Base-by-base conservation (phyloP, 2,329 filamentous ascomycete genomes). In the Exophiala sp. region DNA sequence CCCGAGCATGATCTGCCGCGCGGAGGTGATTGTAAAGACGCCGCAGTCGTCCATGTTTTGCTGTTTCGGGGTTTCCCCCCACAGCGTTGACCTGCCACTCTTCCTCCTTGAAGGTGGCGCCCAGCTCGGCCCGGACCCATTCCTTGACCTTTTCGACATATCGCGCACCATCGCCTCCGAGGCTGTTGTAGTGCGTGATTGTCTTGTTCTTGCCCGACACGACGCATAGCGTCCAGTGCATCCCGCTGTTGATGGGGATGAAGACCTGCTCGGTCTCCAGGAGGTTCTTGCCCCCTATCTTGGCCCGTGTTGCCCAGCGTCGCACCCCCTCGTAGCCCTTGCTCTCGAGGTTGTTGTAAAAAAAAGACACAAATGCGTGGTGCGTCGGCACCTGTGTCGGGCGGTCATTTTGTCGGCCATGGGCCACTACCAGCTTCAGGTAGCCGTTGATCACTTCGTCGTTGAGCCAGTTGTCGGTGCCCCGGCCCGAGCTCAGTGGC, bases 211-310 rank as follows among this genome's bases (percentile, higher is more conserved):
- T 52, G 5, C 72, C 73, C n/a, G 65, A 68, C 27, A 76, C 64
- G 19, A 74, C 68, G 43, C 72, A 63, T 10, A 76, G 60, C 3
- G 72, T 75, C 73, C 73, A 76, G 55, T 76, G 73, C n/a, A 58
- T 53, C 16, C 59, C 61, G 45, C 71, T 62, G 53, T 75, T 72
- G 24, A 76, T 67, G 0, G 73, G 73, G 14, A 75, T 66, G 53
- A 73, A 74, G 16, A 76, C 66, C 1, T 64, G 68, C 44, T 75
- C 69, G 16, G 73, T 69, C 32, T 70, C 60, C 32, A 75, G 58
- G n/a, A 76, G 62, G 32, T 56, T 57, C 37, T 66, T 61, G 4
- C 70, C 70, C n/a, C 66, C 69, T 44, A 76, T 73, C 57, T 73
- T 74, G n/a, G 68, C 70, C 29, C 70, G 67, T 27, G 55, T 64